Evolutionary conservation across 2,329 filamentous ascomycete species (phyloP), one percentile per base, ranked within the genome.

Genomic region (Scleromitrula shiraiana): DNA sequence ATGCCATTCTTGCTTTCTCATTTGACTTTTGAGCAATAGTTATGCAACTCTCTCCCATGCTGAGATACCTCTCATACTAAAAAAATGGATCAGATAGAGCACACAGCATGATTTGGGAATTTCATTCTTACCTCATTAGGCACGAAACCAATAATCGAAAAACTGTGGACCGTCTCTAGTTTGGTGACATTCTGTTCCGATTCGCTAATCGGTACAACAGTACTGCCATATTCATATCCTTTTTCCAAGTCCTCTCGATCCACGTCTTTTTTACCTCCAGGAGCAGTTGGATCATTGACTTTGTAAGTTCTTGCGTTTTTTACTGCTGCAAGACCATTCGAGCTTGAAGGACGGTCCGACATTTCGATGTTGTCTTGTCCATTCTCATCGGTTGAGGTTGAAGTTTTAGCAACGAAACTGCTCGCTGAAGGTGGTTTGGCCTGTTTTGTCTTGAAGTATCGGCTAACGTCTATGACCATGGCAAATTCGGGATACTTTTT

Each of bases 221-320:
- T 96, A 49, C 89, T 78, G 38, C 93, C 93, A 63, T 98, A 98
- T 61, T 88, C 83, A 61, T 91, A 98, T 0, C 93, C 93, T 64
- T 89, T 95, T n/a, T 88, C 88, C 30, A 98, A 74, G 14, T 88
- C 79, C 12, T 95, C 89, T 50, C 81, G 80, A 23, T 85, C 80
- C 22, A 98, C 82, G 45, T 95, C 88, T 46, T 75, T 76, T 67
- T 91, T 95, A 10, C 86, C 85, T 14, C 87, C 88, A 0, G 84
- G 81, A 0, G 81, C 82, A 32, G 77, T 71, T 5, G 83, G 76
- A 52, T 96, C 87, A 30, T 83, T 78, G 50, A 97, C 77, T 59
- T 84, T 83, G 67, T 97, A 98, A 1, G 80, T 80, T 35, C 87
- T 80, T n/a, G 83, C 74, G 50, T 78, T 84, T 57, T 82, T 83